Conservation (phyloP, 352 stramenopile species). For the Pythium rhizo-oryzae region DNA sequence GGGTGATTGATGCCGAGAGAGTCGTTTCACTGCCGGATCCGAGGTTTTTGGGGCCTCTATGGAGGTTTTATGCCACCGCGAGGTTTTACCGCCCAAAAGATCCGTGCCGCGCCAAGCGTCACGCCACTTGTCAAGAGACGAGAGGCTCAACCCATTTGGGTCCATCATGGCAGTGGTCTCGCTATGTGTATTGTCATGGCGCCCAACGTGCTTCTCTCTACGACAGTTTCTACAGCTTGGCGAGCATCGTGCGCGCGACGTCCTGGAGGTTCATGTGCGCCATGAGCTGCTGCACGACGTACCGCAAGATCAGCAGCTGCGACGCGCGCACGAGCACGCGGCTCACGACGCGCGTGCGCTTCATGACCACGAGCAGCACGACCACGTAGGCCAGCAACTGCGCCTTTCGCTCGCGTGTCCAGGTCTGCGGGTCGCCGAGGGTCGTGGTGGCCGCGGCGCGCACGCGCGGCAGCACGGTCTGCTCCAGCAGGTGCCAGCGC, state of each 20-base stretch:
- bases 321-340: slow-evolving; percentile 50
- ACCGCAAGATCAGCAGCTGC: slow-evolving; percentile 63
- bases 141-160: slow-evolving; percentile 22
- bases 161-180: not conserved
- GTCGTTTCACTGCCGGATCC: slow-evolving; percentile 14
- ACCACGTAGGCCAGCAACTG: slow-evolving; percentile 54
- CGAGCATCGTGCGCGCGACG: slow-evolving; percentile 29
- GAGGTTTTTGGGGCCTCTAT: no score
- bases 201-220: no score
- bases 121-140: slow-evolving; percentile 23
- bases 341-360: slow-evolving; percentile 51
- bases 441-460: slow-evolving; percentile 32
- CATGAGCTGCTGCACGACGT: slow-evolving; percentile 56
- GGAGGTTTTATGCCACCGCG: slow-evolving; percentile 7
- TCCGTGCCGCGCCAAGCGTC: slow-evolving; percentile 4
- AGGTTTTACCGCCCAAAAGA: slow-evolving; percentile 10
- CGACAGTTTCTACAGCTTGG: slow-evolving; percentile 25
- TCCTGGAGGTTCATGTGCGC: slow-evolving; percentile 42
- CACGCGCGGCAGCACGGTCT: slow-evolving; percentile 51
- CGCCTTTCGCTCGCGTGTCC: slow-evolving; percentile 46
- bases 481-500: slow-evolving; percentile 55
- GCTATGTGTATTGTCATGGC: no score
- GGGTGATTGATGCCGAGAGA: slow-evolving; percentile 21
- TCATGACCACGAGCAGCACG: slow-evolving; percentile 56
- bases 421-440: slow-evolving; percentile 33